Evolutionary conservation across 371 early-diverging fungal genomes (phyloP).

Genomic region (Actinomucor elegans): DNA sequence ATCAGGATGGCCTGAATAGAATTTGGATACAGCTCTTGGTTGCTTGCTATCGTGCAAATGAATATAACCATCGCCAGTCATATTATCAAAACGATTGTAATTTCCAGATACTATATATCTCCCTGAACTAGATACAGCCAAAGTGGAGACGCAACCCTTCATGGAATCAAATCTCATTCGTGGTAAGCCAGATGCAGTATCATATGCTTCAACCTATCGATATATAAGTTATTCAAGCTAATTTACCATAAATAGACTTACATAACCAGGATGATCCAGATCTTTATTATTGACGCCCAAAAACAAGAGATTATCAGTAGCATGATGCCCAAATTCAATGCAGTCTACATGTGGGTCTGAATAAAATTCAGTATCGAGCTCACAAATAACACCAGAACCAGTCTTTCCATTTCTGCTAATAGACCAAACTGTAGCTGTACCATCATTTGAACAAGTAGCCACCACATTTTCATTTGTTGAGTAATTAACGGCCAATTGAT

Average conservation of each 20-base stretch:
- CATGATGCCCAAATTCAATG: conserved; percentile 35
- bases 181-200: conserved; percentile 10
- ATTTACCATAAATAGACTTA: conserved; percentile 6
- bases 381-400: conserved; percentile 31
- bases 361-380: conserved; percentile 11
- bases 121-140: conserved; percentile 29
- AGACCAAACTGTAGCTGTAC: conserved; percentile 37
- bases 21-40: conserved; percentile 10
- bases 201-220: conserved; percentile 32
- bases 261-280: conserved; percentile 26
- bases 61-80: conserved; percentile 31
- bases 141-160: conserved; percentile 27
- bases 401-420: conserved; percentile 25
- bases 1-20: conserved; percentile 34
- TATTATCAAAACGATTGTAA: conserved; percentile 23
- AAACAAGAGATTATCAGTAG: conserved; percentile 22
- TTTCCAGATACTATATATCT: conserved; percentile 33
- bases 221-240: not conserved
- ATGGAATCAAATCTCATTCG: conserved; percentile 19
- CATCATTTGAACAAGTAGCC: conserved; percentile 38
- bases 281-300: conserved; percentile 25
- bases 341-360: conserved; percentile 29
- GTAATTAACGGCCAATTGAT: conserved; percentile 24
- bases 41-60: conserved; percentile 33
- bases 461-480: conserved; percentile 23